Evolutionary conservation across 805 yeast species (phyloP), one percentile per base, ranked within the genome.

Genomic region (Kazachstania taianensis): DNA sequence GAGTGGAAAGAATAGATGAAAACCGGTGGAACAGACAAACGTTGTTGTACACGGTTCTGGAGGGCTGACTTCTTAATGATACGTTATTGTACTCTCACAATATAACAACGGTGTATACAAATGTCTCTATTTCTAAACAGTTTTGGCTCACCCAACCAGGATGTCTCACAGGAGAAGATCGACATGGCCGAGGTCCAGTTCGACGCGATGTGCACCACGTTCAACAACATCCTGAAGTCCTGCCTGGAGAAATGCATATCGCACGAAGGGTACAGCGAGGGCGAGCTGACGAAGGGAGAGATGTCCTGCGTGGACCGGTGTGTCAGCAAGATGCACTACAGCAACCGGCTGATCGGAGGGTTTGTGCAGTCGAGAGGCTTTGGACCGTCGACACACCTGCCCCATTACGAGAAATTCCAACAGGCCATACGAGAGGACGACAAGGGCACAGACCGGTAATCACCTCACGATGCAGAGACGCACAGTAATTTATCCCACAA

Each of bases 231-330:
- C 44, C 63, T 81, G 24, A 57, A 63, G 24, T 67, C 70, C 3
- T 89, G 97, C 57, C 66, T 70, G 15, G 49, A 58, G 39, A 92
- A 92, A 58, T 92, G 98, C 59, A 70, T 92, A 28, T 78, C 81
- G 9, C 54, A 48, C n/a, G 73, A 67, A n/a, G 82, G 79, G 44
- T 87, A 81, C 59, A 83, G 84, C 12, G 97, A 89, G 49, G 69
- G 73, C 7, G 96, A 89, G 18, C 63, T 87, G 37, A 76, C 74
- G 44, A 85, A 86, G 50, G 96, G 95, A 25, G 96, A 87, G 54
- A 60, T 67, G 40, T 69, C 73, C 30, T 89, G 96, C 55, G 62
- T 83, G 8, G 95, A 86, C 56, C 66, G 96, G 41, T 87, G 97
- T 62, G 89, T 82, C 30, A 61, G 75, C 43, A 87, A 87, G 57